A percentile compares a stretch with the other conserved stretches of the same genome.
phyloP scores from a whole-genome alignment of 2,329 filamentous ascomycete genomes.

The Trichoderma hamatum region DNA sequence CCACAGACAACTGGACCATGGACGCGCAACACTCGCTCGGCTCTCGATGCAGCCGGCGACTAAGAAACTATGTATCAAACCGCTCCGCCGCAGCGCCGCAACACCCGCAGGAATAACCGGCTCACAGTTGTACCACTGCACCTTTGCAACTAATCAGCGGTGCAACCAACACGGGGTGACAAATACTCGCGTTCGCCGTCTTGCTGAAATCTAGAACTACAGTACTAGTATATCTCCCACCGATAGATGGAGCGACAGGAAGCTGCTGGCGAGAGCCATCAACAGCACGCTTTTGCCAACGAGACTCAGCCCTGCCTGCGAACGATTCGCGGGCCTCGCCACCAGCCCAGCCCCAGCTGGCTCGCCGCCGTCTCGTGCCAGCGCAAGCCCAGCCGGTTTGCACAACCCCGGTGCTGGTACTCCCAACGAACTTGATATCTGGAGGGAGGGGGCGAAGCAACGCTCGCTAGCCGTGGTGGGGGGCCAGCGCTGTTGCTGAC shows the following conservation, averaged over 20 bases:
- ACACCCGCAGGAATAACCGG: no score
- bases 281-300: neutral
- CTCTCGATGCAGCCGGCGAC: neutral
- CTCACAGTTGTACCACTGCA: no score
- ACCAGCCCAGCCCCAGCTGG: no score
- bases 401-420: neutral
- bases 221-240: neutral
- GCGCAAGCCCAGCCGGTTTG: neutral
- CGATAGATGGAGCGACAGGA: neutral
- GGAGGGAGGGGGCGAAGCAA: constrained; percentile 14
- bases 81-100: neutral
- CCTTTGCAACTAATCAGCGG: no score
- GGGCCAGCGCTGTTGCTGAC: constrained; percentile 17
- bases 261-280: neutral
- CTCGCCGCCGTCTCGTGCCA: neutral
- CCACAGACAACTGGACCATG: neutral
- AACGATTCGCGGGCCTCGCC: no score
- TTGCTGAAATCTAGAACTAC: neutral
- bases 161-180: neutral
- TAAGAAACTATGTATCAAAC: neutral
- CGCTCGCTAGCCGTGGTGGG: constrained; percentile 13
- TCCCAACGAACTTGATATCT: neutral
- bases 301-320: neutral
- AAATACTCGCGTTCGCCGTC: neutral
- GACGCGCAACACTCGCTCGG: neutral